A percentile compares a stretch with the other conserved stretches of the same genome.
Conservation (phyloP, 768 basidiomycete genomes). For the Porphyrellus cyaneotinctus region DNA sequence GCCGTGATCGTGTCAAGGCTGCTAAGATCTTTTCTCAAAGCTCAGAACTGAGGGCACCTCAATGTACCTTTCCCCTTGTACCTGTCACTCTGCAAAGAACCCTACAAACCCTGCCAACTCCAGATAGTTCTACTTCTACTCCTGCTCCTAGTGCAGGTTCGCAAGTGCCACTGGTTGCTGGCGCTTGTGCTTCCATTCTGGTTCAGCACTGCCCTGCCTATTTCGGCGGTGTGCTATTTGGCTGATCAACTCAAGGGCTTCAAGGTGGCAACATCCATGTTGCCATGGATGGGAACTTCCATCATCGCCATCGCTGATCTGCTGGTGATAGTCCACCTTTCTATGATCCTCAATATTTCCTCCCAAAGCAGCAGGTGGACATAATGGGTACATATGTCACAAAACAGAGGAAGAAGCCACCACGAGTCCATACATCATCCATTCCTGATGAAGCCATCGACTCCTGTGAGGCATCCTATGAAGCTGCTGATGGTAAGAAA, state of each 20-base stretch:
- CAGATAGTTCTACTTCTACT: not conserved
- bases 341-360: not conserved
- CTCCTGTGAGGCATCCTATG: not conserved
- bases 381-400: not conserved
- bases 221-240: not conserved
- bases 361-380: not conserved
- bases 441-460: not conserved
- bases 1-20: not conserved
- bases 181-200: too few relatives aligned
- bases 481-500: conserved; percentile 1
- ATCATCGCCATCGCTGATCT: not conserved
- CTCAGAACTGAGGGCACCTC: not conserved
- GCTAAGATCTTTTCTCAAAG: not conserved
- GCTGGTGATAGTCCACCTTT: not conserved
- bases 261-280: not conserved
- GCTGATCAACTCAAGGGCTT: not conserved
- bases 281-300: not conserved
- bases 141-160: not conserved
- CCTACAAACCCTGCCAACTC: not conserved
- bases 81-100: not conserved
- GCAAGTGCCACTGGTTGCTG: not conserved
- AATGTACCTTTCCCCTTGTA: not conserved
- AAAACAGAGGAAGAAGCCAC: not conserved
- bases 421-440: too few relatives aligned
- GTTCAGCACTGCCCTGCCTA: not conserved